A percentile compares a stretch with the other conserved stretches of the same genome.
Evolutionary conservation across 2,329 filamentous ascomycete species (phyloP).

Genomic region (Tolypocladium capitatum): DNA sequence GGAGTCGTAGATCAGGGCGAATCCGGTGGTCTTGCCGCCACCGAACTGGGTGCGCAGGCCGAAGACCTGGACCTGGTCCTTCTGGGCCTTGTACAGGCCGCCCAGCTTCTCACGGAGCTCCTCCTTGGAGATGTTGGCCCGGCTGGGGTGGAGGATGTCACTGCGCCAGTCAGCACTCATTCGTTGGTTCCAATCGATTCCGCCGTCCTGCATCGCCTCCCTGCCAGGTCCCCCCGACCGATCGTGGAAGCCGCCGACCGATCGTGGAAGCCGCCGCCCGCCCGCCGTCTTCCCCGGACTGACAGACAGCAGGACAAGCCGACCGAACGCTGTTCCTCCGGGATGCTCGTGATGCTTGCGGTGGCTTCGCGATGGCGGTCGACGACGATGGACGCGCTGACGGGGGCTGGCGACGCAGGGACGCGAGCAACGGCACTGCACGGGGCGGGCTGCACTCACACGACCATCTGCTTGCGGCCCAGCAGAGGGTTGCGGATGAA

Average conservation of each 20-base stretch:
- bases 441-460: conserved; percentile 54
- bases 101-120: conserved; percentile 93
- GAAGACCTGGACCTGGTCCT: conserved; percentile 96
- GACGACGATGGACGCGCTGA: background rate
- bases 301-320: background rate
- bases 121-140: conserved; percentile 97
- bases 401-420: background rate
- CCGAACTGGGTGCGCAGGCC: conserved; percentile 97
- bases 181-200: background rate
- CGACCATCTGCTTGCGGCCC: conserved; percentile 98
- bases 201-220: background rate
- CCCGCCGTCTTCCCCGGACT: background rate
- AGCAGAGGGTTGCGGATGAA: conserved; percentile 99
- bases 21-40: conserved; percentile 99
- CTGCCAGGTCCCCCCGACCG: background rate
- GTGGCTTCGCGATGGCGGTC: background rate
- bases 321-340: background rate
- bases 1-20: conserved; percentile 97
- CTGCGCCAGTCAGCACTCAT: conserved; percentile 33
- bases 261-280: background rate
- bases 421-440: background rate
- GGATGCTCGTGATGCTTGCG: background rate
- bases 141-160: conserved; percentile 98
- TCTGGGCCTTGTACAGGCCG: conserved; percentile 93
- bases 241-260: background rate